Base-by-base conservation (phyloP, 164 flowering plant species). In the Aristolochia fimbriata region DNA sequence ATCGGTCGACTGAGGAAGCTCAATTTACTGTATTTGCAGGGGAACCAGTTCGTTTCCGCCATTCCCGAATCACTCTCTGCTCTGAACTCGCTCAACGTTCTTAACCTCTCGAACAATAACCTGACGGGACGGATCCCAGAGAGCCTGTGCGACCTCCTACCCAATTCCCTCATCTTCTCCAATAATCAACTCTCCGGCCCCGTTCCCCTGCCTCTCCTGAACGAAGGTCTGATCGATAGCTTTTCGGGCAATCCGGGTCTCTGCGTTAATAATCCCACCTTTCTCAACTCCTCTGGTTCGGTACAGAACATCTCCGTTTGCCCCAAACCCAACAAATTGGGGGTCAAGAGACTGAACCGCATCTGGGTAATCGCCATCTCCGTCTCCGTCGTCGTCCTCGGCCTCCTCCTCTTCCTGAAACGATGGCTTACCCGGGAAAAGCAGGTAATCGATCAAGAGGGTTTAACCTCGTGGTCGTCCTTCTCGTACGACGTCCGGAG, bases 41-140 rank as follows among this genome's bases (percentile, higher is more conserved):
- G 74, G 24, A 90, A 93, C 80, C 70, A 68, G 68, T 68, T 92
- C 20, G 79, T 61, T 65, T 89, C 92, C 54, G 70, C 84, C n/a
- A 83, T 88, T 53, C 98, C 98, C 8, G 56, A 71, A 1, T 73
- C 95, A 2, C 80, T 92, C 6, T 81, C 92, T n/a, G 66, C 62
- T 5, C 65, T 93, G 37, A 84, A 83, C 59, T 80, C 80, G 30
- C 82, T 93, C 33, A 86, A 88, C 57, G 82, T 84, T 61, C 94
- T 93, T 54, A 96, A 93, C 62, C 83, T 88, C 20, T 88, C 98
- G 46, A 75, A 76, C 73, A 92, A 92, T 66, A 83, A 58, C 51
- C 71, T 92, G 51, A 83, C 81, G 0, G 98, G 98, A 11, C 66
- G 17, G 15, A 81, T 91, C 79, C 95, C 95, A 4, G 86, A 81